These are phyloP conservation scores for Linnemannia hyalina DNA, from an alignment of 192 early-diverging fungal genomes.

Conservation along the genomic window DNA sequence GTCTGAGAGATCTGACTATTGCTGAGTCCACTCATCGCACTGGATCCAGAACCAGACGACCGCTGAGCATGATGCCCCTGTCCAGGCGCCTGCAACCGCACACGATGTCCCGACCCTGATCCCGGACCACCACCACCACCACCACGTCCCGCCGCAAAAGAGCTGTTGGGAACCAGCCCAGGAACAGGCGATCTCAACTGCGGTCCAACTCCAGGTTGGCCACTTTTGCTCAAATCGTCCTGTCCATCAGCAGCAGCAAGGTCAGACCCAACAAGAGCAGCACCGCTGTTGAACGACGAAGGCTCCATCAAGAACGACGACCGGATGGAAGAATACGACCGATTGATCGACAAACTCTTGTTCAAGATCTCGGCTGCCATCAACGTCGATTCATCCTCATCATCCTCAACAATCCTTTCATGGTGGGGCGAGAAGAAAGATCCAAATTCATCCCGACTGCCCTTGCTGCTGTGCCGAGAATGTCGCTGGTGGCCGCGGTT, in stretches of 20 bases:
- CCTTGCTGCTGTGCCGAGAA: conserved; percentile 45
- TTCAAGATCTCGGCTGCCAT: conserved; percentile 51
- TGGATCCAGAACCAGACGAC: conserved; percentile 47
- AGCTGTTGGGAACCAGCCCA: background rate
- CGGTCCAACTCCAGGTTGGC: background rate
- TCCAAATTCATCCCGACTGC: conserved; percentile 56
- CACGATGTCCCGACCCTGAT: conserved; percentile 7
- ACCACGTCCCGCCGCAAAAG: background rate
- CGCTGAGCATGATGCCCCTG: conserved; percentile 39
- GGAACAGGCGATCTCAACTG: conserved; percentile 27
- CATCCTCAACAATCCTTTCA: conserved; percentile 50
- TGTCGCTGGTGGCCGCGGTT: conserved; percentile 43
- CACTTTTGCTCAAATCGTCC: background rate
- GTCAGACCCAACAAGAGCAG: background rate
- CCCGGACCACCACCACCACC: background rate
- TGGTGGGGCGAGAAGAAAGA: conserved; percentile 38
- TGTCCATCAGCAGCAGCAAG: background rate
- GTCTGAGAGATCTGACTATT: background rate
- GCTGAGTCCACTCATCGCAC: conserved; percentile 4
- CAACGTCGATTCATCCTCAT: conserved; percentile 50
- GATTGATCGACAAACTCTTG: conserved; percentile 51
- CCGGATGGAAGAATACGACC: conserved; percentile 52
- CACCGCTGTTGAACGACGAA: conserved; percentile 16
- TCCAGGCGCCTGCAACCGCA: conserved; percentile 36
- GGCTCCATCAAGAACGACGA: conserved; percentile 55